Evolutionary conservation across 2,329 filamentous ascomycete species (phyloP), one percentile per base, ranked within the genome.

Genomic region (Cercospora sesami): DNA sequence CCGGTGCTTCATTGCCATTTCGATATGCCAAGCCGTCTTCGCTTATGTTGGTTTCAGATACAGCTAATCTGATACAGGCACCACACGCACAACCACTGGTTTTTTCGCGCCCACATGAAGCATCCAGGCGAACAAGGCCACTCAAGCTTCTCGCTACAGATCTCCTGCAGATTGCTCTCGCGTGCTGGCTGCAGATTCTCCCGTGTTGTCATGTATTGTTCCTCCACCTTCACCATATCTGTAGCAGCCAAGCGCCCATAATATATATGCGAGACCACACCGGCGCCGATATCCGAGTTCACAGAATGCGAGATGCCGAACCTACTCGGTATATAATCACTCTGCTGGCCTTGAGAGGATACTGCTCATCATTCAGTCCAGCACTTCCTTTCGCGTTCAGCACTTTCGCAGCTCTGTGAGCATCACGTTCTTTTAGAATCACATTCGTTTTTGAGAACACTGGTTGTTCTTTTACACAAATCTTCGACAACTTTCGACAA

Each of bases 361-460:
- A 42, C 48, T 39, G 4, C 36, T 39, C 48, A 55, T 55, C 28
- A 31, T 36, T 57, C 61, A 14, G 18, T 33, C 30, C 26, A 61
- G 42, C 57, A 23, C 60, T 33, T 30, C 14, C 31, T 48, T 53
- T 60, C 30, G 28, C 33, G 30, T 45, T 28, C 23, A 23, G n/a
- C 42, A 60, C 45, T 31, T 31, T 21, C n/a, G 33, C 30, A 39
- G 66, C 70, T 72, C 70, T 64, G 68, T 42, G 70, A 72, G 67
- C 70, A 68, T 51, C 61, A 60, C 66, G 10, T 33, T 64, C 55
- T 67, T 65, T 12, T 65, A 68, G 57, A 58, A 36, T 18, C 42
- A 65, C 64, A 45, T 66, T 68, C 68, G 26, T 63, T 68, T 68
- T 53, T 33, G 26, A 48, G 64, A 68, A 63, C 66, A 67, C 68